Base-by-base conservation (phyloP, 768 basidiomycete genomes). In the Saitozyma podzolica region DNA sequence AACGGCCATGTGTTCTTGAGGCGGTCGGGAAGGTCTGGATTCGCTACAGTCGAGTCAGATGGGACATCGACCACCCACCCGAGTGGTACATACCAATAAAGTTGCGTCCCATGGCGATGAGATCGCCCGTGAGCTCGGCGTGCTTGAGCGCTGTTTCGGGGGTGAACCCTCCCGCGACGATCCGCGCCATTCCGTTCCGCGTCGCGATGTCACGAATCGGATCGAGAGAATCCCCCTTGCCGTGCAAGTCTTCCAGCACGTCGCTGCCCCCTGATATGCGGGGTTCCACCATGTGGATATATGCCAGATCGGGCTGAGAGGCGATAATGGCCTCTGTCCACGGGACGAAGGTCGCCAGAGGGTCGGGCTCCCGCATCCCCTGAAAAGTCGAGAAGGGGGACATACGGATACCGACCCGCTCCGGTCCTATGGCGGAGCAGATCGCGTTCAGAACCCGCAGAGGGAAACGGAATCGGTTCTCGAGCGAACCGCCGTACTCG, bases 401-500 rank as follows among this genome's bases (percentile, higher is more conserved):
- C 42, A 89, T 43, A 9, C 88, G 82, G 48, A 89, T 79, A 0
- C 80, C 86, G 0, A 84, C 82, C 16, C 81, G 82, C 20, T 85
- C 82, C 37, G 80, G 74, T 0, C 89, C 88, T 43, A 89, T 77
- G 0, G 84, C 83, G 0, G 81, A 72, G 4, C 78, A 80, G 0
- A 89, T 78, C 0, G 84, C 85, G 40, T 84, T 81, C 8, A 85
- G 72, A 42, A 88, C 80, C 62, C 87, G 85, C 8, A 87, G 77
- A 0, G 77, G 68, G 72, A 90, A 89, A 37, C 84, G 81, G 0
- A 82, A 79, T 8, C 89, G 81, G 59, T 84, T 84, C 73, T 87
- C 84, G 39, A 89, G 78, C 49, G 83, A 84, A 2, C 89, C 89
- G 0, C 89, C 89, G 74, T 87, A 90, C 50, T 83, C 79, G 72